These are phyloP conservation scores for Cadophora luteo-olivacea DNA, from an alignment of 2,329 filamentous ascomycete species.

Conservation along the genomic window DNA sequence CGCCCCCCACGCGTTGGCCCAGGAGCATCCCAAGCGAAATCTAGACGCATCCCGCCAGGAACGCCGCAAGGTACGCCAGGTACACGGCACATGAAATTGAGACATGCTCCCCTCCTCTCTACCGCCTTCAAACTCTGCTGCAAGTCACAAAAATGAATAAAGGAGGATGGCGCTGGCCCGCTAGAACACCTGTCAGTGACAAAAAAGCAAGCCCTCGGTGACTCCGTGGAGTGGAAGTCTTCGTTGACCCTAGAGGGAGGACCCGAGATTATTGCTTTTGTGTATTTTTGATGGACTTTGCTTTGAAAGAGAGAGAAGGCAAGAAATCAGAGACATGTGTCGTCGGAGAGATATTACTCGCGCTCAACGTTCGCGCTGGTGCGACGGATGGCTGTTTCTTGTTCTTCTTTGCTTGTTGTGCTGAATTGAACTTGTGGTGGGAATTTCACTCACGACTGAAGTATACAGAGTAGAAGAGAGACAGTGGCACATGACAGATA, in stretches of 20 bases:
- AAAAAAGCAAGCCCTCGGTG: slow-evolving; percentile 5
- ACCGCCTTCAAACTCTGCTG: slow-evolving; percentile 13
- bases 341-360: neutral
- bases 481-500: slow-evolving; percentile 1
- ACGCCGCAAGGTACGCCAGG: neutral
- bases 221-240: neutral
- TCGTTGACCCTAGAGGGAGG: neutral
- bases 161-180: neutral
- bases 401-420: neutral
- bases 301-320: neutral
- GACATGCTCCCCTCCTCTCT: slow-evolving; percentile 5
- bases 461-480: neutral
- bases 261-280: neutral
- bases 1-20: neutral
- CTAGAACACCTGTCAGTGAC: neutral
- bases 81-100: slow-evolving; percentile 13
- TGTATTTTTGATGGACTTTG: neutral
- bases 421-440: neutral
- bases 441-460: neutral
- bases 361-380: slow-evolving; percentile 1
- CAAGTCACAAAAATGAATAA: neutral
- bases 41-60: slow-evolving; percentile 3
- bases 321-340: slow-evolving; percentile 3
- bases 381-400: neutral
- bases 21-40: neutral